A percentile compares a stretch with the other conserved stretches of the same genome.
phyloP scores from a whole-genome alignment of 495 filamentous ascomycete genomes.

The Xylona heveae region DNA sequence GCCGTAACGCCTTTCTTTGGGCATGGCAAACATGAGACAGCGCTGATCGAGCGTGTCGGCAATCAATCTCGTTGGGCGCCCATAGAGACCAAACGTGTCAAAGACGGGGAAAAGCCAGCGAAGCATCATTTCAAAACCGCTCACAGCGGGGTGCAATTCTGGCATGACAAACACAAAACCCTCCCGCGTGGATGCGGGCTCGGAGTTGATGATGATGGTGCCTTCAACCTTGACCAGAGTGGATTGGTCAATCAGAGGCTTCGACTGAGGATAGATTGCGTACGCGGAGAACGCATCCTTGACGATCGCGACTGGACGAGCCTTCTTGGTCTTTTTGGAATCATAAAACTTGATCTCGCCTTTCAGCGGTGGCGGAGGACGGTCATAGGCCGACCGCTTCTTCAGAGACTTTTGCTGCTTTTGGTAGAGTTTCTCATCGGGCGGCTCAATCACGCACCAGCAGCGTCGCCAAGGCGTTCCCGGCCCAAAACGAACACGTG shows the following conservation, averaged over 20 bases:
- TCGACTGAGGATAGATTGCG: slow-evolving; percentile 87
- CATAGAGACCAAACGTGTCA: slow-evolving; percentile 84
- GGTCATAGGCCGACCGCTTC: slow-evolving; percentile 70
- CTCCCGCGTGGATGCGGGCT: slow-evolving; percentile 50
- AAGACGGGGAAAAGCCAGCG: slow-evolving; percentile 85
- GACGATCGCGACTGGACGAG: slow-evolving; percentile 72
- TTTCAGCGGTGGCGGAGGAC: slow-evolving; percentile 39
- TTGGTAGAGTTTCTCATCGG: slow-evolving; percentile 75
- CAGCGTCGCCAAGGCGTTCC: slow-evolving; percentile 92
- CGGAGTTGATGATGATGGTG: slow-evolving; percentile 62
- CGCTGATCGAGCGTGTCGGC: slow-evolving; percentile 69
- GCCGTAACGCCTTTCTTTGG: slow-evolving; percentile 66
- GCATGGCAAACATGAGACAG: slow-evolving; percentile 97
- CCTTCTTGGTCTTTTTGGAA: slow-evolving; percentile 84
- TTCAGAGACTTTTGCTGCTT: slow-evolving; percentile 68
- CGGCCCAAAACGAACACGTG: slow-evolving; percentile 83
- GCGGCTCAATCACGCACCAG: slow-evolving; percentile 86
- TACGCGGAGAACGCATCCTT: slow-evolving; percentile 81
- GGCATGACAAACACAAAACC: slow-evolving; percentile 98
- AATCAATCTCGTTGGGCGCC: slow-evolving; percentile 67
- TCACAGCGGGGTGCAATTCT: slow-evolving; percentile 72
- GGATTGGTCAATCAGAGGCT: slow-evolving; percentile 80
- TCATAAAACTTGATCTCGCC: slow-evolving; percentile 93
- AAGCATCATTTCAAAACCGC: slow-evolving; percentile 93
- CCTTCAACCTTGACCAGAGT: slow-evolving; percentile 91